Conservation (phyloP, 2,329 filamentous ascomycete species). For the Colletotrichum costaricense region DNA sequence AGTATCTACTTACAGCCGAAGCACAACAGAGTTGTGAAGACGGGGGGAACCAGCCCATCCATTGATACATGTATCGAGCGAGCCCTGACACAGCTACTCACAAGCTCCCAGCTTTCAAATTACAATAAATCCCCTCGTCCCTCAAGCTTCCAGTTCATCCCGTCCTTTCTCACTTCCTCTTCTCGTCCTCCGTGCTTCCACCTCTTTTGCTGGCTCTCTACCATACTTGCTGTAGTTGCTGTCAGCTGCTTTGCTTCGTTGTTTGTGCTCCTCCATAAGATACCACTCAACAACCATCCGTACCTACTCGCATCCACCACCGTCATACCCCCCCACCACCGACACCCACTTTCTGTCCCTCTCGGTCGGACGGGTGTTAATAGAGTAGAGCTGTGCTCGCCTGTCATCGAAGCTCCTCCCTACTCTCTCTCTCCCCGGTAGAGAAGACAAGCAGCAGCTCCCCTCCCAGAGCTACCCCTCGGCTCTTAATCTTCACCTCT, state of each 20-base stretch:
- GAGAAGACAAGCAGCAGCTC: constrained; percentile 2
- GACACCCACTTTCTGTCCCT: constrained; percentile 25
- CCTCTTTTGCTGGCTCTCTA: background rate
- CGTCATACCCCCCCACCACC: constrained; percentile 22
- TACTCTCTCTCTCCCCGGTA: background rate
- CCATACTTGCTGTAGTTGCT: constrained; percentile 1
- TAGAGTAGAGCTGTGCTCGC: constrained; percentile 30
- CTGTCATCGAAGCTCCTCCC: constrained; percentile 21
- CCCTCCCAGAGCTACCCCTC: constrained; percentile 8
- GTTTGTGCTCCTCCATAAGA: constrained; percentile 14
- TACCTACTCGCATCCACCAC: constrained; percentile 15
- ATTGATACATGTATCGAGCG: background rate
- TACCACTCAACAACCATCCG: background rate
- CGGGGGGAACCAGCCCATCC: background rate
- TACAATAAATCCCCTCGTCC: constrained; percentile 34
- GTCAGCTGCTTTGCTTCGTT: background rate
- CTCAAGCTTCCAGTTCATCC: constrained; percentile 28
- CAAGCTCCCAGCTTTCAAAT: background rate
- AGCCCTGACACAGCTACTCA: background rate
- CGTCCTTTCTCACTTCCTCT: constrained; percentile 6
- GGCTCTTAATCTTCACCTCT: background rate
- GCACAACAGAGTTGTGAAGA: background rate
- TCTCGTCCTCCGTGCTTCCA: constrained; percentile 9
- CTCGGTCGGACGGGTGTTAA: constrained; percentile 30
- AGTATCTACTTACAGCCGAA: background rate